Percentiles rank a stretch among this genome's conserved stretches.
phyloP scores from a whole-genome alignment of 78 protist genomes.

The Salpingoeca rosetta region DNA sequence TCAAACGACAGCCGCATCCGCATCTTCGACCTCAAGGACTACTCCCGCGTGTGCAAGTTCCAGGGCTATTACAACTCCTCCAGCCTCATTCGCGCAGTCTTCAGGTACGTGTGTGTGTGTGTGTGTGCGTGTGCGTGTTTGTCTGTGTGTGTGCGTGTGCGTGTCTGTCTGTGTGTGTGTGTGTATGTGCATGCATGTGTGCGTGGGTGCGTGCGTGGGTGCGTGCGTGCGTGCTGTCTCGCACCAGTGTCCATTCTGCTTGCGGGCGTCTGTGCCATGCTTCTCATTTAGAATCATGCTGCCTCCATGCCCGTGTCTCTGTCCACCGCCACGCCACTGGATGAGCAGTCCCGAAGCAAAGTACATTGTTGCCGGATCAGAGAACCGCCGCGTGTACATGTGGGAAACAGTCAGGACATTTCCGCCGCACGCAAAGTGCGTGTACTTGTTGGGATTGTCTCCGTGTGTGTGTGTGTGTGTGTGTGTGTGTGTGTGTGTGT shows the following conservation, averaged over 20 bases:
- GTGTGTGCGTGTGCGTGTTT: not conserved
- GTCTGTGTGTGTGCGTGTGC: not conserved
- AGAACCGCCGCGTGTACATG: conserved; percentile 18
- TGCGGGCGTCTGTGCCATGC: not conserved
- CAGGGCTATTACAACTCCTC: conserved; percentile 9
- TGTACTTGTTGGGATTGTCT: too few species aligned
- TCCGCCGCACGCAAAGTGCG: too few species aligned
- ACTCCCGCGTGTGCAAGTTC: conserved; percentile 26
- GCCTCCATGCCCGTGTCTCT: too few species aligned
- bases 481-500: too few species aligned
- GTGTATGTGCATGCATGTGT: not conserved
- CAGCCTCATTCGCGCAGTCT: conserved; percentile 19
- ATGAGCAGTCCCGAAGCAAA: not conserved
- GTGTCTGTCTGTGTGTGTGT: not conserved
- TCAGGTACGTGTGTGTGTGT: not conserved
- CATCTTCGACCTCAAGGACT: conserved; percentile 34
- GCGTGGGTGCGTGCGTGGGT: not conserved
- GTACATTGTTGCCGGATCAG: conserved; percentile 33
- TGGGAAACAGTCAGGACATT: conserved; percentile 40
- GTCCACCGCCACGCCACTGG: too few species aligned
- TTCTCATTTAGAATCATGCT: not conserved
- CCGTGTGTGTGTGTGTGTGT: too few species aligned
- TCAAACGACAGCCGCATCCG: conserved; percentile 55
- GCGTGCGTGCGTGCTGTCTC: not conserved
- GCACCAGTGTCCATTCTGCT: not conserved